phyloP scores from a whole-genome alignment of 1,139 yeast species.

The Nakaseomyces bracarensis region DNA sequence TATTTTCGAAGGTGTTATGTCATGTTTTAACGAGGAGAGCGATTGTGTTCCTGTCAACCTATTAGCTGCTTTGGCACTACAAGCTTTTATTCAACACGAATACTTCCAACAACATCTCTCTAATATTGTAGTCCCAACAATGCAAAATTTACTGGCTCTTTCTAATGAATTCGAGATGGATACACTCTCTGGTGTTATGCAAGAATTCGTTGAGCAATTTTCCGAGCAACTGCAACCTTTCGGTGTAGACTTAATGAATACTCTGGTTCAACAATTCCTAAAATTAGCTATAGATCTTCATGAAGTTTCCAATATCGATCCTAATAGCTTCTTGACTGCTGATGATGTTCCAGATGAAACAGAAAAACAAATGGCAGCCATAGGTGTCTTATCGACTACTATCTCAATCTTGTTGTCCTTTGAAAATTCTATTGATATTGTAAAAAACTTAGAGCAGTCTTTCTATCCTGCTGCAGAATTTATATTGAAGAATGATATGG shows the following conservation, averaged over 20 bases:
- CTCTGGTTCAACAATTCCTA: constrained; percentile 72
- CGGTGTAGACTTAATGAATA: constrained; percentile 77
- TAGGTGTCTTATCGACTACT: constrained; percentile 80
- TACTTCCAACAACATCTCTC: constrained; percentile 63
- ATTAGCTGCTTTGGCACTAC: constrained; percentile 79
- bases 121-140: constrained; percentile 63
- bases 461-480: constrained; percentile 65
- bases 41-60: constrained; percentile 68
- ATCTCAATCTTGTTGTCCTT: constrained; percentile 79
- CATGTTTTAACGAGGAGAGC: constrained; percentile 46
- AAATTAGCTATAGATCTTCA: constrained; percentile 62
- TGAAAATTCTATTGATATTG: constrained; percentile 68
- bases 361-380: constrained; percentile 81
- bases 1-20: constrained; percentile 60
- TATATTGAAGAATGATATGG: constrained; percentile 56
- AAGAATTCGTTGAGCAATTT: constrained; percentile 86
- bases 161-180: constrained; percentile 84
- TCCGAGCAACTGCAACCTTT: constrained; percentile 88
- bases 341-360: constrained; percentile 42
- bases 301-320: constrained; percentile 48
- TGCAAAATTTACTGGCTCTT: constrained; percentile 68
- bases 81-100: constrained; percentile 60
- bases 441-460: constrained; percentile 60
- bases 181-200: constrained; percentile 83
- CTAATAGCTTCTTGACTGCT: constrained; percentile 39